phyloP scores from a whole-genome alignment of 2,329 filamentous ascomycete species.

The Pyrenophora teres region DNA sequence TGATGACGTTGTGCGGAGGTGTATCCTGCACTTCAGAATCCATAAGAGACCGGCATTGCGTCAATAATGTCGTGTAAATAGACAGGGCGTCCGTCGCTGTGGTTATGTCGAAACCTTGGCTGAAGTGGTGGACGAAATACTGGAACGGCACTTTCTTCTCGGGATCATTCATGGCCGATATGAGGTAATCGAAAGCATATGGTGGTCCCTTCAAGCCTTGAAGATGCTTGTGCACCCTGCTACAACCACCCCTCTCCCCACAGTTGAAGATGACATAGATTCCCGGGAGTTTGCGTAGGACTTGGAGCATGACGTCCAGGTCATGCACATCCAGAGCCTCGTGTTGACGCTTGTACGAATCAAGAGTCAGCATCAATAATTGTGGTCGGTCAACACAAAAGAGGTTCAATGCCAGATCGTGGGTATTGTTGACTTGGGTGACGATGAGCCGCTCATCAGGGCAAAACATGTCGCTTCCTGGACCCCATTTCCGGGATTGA shows the following conservation, averaged over 20 bases:
- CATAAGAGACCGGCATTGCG: conserved; percentile 14
- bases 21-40: conserved; percentile 15
- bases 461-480: conserved; percentile 51
- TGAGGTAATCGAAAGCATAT: conserved; percentile 33
- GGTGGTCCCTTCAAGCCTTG: conserved; percentile 49
- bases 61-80: conserved; percentile 28
- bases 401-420: conserved; percentile 56
- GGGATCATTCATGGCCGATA: conserved; percentile 16
- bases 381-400: conserved; percentile 57
- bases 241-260: conserved; percentile 52
- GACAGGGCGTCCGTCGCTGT: conserved; percentile 16
- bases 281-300: conserved; percentile 35
- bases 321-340: conserved; percentile 51
- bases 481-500: conserved; percentile 34
- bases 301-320: conserved; percentile 46
- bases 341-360: conserved; percentile 55
- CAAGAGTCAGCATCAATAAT: conserved; percentile 53
- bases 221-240: conserved; percentile 57
- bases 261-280: conserved; percentile 57
- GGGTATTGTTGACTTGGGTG: conserved; percentile 47
- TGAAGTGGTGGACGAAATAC: conserved; percentile 43
- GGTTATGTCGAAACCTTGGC: conserved; percentile 11
- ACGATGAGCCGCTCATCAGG: conserved; percentile 52
- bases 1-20: conserved; percentile 55
- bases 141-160: conserved; percentile 43